Evolutionary conservation across 2,329 filamentous ascomycete genomes (phyloP), one percentile per base, ranked within the genome.

Genomic region (Alternaria viburni): DNA sequence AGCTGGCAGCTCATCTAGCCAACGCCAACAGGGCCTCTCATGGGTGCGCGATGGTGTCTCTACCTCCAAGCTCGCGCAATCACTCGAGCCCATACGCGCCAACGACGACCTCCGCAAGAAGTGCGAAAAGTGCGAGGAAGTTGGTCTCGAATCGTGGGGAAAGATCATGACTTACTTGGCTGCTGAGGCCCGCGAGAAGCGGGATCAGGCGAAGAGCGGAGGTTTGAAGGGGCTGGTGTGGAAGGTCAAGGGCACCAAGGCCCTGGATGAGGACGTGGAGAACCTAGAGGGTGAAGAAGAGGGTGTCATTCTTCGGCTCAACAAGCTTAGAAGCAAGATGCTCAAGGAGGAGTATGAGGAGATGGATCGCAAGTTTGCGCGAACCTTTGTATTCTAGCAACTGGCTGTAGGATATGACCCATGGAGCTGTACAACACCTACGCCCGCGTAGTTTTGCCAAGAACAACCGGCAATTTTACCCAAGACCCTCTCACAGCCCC

Each of bases 21-120:
- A 76, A 17, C 82, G 79, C 17, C 83, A 84, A 54, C 90, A 91
- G 64, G 95, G 93, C 0, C 84, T 97, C 2, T 89, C 89, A 6
- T 98, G 95, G 95, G 97, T 95, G 1, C 88, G 93, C 59, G 93
- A 97, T 66, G 93, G 91, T 25, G 93, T 97, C 2, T 78, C 76
- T 0, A 82, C 91, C 2, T 91, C 93, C 3, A 93, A 94, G 79
- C 85, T 89, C 64, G 89, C 74, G 10, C 75, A 79, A 52, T 70
- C 65, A 89, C 72, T 84, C 89, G 45, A 87, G 85, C 69, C 63
- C 9, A 73, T 79, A 44, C 60, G 80, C 81, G 9, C 72, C 75
- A 74, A 66, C 62, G 72, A 58, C 45, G 79, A 77, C 6, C 84
- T 85, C 5, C 85, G 83, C 69, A 85, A 86, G 66, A 89, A 87